Base-by-base conservation (phyloP, 2,329 filamentous ascomycete species). In the Penicillium nordicum region DNA sequence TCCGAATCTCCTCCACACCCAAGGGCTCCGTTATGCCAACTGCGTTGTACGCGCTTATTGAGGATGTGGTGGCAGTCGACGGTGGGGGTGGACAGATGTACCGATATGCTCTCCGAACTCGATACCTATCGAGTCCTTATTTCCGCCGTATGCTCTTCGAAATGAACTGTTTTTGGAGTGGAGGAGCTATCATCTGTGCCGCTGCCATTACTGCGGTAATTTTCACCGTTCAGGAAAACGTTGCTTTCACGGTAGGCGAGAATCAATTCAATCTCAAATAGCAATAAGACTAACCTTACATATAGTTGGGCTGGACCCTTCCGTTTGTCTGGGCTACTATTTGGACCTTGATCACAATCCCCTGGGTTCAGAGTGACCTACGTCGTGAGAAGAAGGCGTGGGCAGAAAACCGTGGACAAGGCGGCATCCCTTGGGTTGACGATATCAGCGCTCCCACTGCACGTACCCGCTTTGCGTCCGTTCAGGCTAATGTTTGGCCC, bases 1-100 rank as follows among this genome's bases (percentile, higher is more conserved):
- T 84, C 65, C 81, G 84, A 44, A 84, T 88, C 59, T 87, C 84
- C 51, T 88, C 85, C 2, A 83, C 84, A 0, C 79, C 79, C 0
- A 86, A 84, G 65, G 85, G 85, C 18, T 79, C 78, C 16, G 74
- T 70, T 5, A 82, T 87, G 55, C 79, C 82, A 3, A 86, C 86
- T 0, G 80, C 83, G 2, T 78, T 83, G 1, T 86, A 87, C 63
- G 86, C 86, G 48, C 78, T 88, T 30, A 82, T 88, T 27, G 86
- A 89, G 70, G 86, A 89, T 63, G 79, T 88, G 25, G 80, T 87
- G 14, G 85, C 84, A 5, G 86, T 89, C 40, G 87, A 88, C 65
- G 86, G 84, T 21, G 81, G 79, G 4, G 85, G 83, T 10, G 82
- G 82, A 1, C 77, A 80, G 55, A 78, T 74, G 2, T 85, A 81